A percentile compares a stretch with the other conserved stretches of the same genome.
These are phyloP conservation scores for Aspergillus brunneoviolaceus DNA, from an alignment of 2,329 filamentous ascomycete species.

Conservation along the genomic window DNA sequence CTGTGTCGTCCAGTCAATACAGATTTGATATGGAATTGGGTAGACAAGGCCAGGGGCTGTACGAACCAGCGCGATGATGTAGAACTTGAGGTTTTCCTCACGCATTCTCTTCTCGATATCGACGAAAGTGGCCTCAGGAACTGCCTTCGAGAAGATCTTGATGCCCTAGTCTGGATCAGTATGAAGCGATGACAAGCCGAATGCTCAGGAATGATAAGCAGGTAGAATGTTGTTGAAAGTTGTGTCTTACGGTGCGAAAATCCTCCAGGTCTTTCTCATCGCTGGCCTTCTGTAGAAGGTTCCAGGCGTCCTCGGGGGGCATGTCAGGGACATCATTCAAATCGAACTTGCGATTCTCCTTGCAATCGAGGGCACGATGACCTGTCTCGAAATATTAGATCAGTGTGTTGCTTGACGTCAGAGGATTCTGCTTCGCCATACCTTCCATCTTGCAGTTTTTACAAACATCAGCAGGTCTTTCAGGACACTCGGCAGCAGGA, in stretches of 20 bases:
- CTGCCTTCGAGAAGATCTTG: conserved; percentile 52
- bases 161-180: conserved; percentile 38
- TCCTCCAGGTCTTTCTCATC: conserved; percentile 50
- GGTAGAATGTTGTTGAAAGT: not conserved
- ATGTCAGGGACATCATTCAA: conserved; percentile 47
- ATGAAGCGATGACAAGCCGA: not conserved
- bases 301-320: conserved; percentile 52
- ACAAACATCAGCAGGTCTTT: conserved; percentile 45
- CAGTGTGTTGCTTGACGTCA: not conserved
- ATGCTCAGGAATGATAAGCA: too few species aligned
- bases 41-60: not conserved
- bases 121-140: conserved; percentile 45
- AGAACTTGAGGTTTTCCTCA: conserved; percentile 47
- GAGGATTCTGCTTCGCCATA: conserved; percentile 17
- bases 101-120: conserved; percentile 55
- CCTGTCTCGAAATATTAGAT: conserved; percentile 27
- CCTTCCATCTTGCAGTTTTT: conserved; percentile 50
- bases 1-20: conserved; percentile 24
- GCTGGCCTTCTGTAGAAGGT: conserved; percentile 49
- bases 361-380: conserved; percentile 47
- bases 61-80: conserved; percentile 53
- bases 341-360: conserved; percentile 46
- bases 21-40: conserved; percentile 1
- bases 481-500: conserved; percentile 45
- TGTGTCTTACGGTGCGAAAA: conserved; percentile 47